Percentiles rank a stretch among this genome's conserved stretches.
phyloP scores from a whole-genome alignment of 2,329 filamentous ascomycete species.

The Mycosphaerella arachidis region DNA sequence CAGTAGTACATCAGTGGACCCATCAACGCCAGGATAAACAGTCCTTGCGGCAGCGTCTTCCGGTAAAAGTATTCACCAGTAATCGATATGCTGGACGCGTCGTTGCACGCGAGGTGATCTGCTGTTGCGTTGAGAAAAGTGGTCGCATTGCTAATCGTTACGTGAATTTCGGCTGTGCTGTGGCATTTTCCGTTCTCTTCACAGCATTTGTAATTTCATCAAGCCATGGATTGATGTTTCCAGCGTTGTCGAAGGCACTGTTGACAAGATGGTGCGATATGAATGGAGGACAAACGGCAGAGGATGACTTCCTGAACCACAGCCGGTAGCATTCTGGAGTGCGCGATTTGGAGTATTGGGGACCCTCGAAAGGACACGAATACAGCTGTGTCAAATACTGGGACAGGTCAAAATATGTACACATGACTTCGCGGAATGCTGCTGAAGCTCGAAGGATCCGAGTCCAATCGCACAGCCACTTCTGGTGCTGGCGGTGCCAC shows the following conservation, averaged over 20 bases:
- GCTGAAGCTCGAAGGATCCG: neutral
- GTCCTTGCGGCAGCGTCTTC: slow-evolving; percentile 2
- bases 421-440: neutral
- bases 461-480: neutral
- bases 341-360: neutral
- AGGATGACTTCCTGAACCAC: neutral
- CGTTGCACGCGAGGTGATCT: neutral
- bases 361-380: neutral
- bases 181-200: neutral
- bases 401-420: neutral
- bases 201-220: neutral
- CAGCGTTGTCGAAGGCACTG: neutral
- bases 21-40: slow-evolving; percentile 7
- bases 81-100: neutral
- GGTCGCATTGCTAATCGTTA: neutral
- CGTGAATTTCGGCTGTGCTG: neutral
- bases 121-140: neutral
- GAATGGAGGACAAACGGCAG: neutral
- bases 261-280: neutral
- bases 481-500: neutral
- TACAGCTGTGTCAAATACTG: neutral
- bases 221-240: neutral
- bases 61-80: slow-evolving; percentile 7
- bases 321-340: neutral
- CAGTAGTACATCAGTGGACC: slow-evolving; percentile 10